Evolutionary conservation across 805 yeast species (phyloP).

Genomic region (Pachysolen tannophilus): DNA sequence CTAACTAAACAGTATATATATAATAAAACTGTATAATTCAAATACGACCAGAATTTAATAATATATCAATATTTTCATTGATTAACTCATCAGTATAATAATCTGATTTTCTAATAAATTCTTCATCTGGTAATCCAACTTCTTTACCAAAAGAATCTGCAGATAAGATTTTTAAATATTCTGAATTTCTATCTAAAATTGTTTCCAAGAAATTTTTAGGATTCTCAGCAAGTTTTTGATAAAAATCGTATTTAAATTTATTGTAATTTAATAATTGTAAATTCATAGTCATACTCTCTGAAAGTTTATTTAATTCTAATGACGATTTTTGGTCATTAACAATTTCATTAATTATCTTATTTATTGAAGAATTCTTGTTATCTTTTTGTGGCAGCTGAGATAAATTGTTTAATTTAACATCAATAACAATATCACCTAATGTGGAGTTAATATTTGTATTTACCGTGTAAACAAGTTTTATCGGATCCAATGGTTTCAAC

Average conservation of each 20-base stretch:
- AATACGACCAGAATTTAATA: conserved; percentile 51
- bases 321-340: conserved; percentile 33
- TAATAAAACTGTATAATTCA: conserved; percentile 11
- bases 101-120: conserved; percentile 73
- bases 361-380: conserved; percentile 30
- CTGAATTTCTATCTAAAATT: conserved; percentile 75
- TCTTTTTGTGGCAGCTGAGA: conserved; percentile 28
- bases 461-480: conserved; percentile 65
- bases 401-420: conserved; percentile 49
- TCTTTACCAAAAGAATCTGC: conserved; percentile 50
- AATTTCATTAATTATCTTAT: conserved; percentile 34
- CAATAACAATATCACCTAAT: conserved; percentile 73
- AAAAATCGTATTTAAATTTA: conserved; percentile 68
- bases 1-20: conserved; percentile 5
- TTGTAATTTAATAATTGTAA: conserved; percentile 46
- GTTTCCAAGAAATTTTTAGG: conserved; percentile 70
- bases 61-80: conserved; percentile 68
- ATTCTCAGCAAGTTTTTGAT: conserved; percentile 60
- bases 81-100: conserved; percentile 76
- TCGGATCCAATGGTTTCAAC: conserved; percentile 71
- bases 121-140: conserved; percentile 54
- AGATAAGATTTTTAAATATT: conserved; percentile 75
- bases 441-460: conserved; percentile 72
- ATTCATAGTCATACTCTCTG: conserved; percentile 34
- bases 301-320: conserved; percentile 26